Evolutionary conservation across 2,329 filamentous ascomycete species (phyloP), one percentile per base, ranked within the genome.

Genomic region (Pseudomassariella vexata): DNA sequence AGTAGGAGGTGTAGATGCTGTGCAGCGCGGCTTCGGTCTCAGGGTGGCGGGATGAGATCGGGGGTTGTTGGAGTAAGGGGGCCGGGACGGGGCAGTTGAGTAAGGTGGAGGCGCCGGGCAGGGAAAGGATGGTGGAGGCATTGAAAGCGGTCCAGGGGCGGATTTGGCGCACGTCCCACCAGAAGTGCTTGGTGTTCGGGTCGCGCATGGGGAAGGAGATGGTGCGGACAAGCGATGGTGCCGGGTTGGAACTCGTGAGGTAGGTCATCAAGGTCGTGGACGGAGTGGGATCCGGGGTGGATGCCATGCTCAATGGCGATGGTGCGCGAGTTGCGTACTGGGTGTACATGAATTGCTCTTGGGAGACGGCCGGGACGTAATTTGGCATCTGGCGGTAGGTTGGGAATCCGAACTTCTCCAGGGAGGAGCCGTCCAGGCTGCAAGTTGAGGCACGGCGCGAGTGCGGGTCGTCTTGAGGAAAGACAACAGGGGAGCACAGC

Each of bases 161-260:
- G 44, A 95, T 69, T 55, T 94, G 90, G 46, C 90, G 84, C 37
- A 94, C 74, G 51, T 96, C 90, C 85, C 87, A 95, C 90, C 90
- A 96, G 59, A 90, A 95, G 64, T 94, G 80, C 56, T 82, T 86
- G 48, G 73, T 82, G 59, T 70, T 74, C 50, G 70, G 79, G 55
- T 78, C 84, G 42, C 68, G 76, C 49, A 69, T 66, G 42, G 62
- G 79, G 53, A 82, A 80, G 38, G 82, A 85, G 45, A 90, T 76
- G 45, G 82, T 84, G 50, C 82, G 82, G 22, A 94, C 86, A 20
- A 95, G 68, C 24, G 82, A 82, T 12, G 89, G 83, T 15, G 86
- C 81, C 14, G 89, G 88, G 52, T 94, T 95, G 38, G 84, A 63
- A 1, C 73, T 68, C 3, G 83, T 88, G 28, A 96, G 75, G 60